These are phyloP conservation scores for Pseudogymnoascus pannorum DNA, from an alignment of 2,329 filamentous ascomycete genomes.

Conservation along the genomic window DNA sequence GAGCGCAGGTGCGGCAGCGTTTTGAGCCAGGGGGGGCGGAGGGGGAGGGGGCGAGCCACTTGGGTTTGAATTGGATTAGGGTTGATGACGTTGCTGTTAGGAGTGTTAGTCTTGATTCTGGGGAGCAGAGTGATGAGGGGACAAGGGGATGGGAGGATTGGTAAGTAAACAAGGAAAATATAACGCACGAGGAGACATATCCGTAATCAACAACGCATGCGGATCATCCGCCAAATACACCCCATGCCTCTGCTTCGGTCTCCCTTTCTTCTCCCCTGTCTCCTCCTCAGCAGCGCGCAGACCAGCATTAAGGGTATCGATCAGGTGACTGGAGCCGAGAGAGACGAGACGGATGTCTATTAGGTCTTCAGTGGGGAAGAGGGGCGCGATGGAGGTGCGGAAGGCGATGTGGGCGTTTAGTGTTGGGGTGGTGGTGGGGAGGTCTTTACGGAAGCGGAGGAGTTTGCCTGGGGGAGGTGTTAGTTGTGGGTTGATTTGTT, in stretches of 20 bases:
- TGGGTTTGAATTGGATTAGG: constrained; percentile 72
- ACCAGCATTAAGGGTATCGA: constrained; percentile 44
- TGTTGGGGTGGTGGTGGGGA: constrained; percentile 40
- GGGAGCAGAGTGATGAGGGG: too few relatives aligned
- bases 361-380: constrained; percentile 48
- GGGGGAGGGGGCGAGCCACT: constrained; percentile 73
- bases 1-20: constrained; percentile 69
- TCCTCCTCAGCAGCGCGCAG: constrained; percentile 44
- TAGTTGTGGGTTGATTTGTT: constrained; percentile 12
- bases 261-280: too few relatives aligned
- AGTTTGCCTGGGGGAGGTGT: constrained; percentile 38
- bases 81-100: constrained; percentile 26
- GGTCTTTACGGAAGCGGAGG: constrained; percentile 54
- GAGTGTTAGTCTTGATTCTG: not conserved
- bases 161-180: too few relatives aligned
- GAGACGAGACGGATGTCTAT: constrained; percentile 48
- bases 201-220: constrained; percentile 63
- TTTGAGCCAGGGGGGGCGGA: constrained; percentile 55
- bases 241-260: constrained; percentile 41
- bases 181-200: constrained; percentile 60
- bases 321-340: constrained; percentile 37
- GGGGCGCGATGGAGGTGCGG: constrained; percentile 47
- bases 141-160: not conserved
- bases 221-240: constrained; percentile 48
- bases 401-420: constrained; percentile 32